Percentiles rank a stretch among this genome's conserved stretches.
phyloP scores from a whole-genome alignment of 352 stramenopile genomes.

The Pythium folliculosum region DNA sequence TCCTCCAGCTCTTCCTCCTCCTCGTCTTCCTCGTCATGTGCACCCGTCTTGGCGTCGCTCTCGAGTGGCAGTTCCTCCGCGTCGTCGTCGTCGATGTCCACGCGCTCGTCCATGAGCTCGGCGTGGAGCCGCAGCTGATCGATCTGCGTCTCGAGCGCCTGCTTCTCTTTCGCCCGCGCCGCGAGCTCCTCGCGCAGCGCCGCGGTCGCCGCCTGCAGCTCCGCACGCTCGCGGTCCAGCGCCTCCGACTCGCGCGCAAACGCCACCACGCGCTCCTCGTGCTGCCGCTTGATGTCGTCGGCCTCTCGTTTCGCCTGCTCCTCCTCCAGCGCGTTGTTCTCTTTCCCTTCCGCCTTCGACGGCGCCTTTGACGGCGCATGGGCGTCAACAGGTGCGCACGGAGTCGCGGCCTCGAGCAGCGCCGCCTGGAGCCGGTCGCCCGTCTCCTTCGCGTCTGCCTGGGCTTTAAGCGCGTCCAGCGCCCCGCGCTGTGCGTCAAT shows the following conservation, averaged over 20 bases:
- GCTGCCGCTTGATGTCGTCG: constrained; percentile 3
- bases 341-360: not conserved
- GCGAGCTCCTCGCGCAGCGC: constrained; percentile 43
- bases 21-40: constrained; percentile 26
- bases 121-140: constrained; percentile 61
- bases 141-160: constrained; percentile 55
- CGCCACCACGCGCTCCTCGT: constrained; percentile 31
- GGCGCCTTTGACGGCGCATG: not conserved
- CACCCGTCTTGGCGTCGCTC: constrained; percentile 17
- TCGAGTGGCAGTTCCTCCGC: not conserved
- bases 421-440: constrained; percentile 4
- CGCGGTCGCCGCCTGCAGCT: constrained; percentile 33
- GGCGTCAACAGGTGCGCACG: too few species aligned
- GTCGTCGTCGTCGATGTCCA: not conserved
- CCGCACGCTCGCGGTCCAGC: constrained; percentile 20
- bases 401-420: not conserved
- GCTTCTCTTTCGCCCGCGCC: constrained; percentile 43
- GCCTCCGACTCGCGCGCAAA: constrained; percentile 17
- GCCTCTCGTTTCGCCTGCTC: not conserved
- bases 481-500: constrained; percentile 3
- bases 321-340: not conserved
- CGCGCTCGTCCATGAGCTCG: constrained; percentile 45
- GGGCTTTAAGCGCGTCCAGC: constrained; percentile 1
- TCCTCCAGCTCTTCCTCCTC: constrained; percentile 29
- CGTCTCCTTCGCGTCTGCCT: constrained; percentile 12